Evolutionary conservation across 1,139 yeast species (phyloP).

Genomic region (Taphrina wiesneri): DNA sequence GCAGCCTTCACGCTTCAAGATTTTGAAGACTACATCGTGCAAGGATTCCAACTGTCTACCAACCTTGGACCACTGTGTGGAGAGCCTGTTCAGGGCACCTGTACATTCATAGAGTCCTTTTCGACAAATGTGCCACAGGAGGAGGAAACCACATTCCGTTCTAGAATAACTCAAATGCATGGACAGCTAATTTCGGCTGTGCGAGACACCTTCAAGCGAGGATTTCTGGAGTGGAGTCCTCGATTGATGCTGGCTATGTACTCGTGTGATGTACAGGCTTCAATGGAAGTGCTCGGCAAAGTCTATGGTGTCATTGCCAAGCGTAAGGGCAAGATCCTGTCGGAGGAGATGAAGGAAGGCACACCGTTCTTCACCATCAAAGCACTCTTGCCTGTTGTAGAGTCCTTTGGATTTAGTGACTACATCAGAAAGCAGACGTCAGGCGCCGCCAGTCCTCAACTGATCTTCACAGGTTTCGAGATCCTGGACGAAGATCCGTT

Average conservation of each 20-base stretch:
- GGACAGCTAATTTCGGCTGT: constrained; percentile 76
- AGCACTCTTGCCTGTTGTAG: constrained; percentile 88
- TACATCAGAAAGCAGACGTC: constrained; percentile 90
- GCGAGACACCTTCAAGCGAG: constrained; percentile 69
- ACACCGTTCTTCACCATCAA: constrained; percentile 90
- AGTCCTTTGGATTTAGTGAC: constrained; percentile 95
- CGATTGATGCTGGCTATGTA: constrained; percentile 89
- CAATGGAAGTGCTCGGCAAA: constrained; percentile 90
- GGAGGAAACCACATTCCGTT: constrained; percentile 42
- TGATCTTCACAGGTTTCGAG: constrained; percentile 87
- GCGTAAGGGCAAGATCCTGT: constrained; percentile 77
- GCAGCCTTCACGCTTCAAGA: constrained; percentile 25
- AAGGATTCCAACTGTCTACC: constrained; percentile 83
- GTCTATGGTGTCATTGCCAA: constrained; percentile 92
- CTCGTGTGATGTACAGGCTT: constrained; percentile 90
- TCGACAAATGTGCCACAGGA: constrained; percentile 39
- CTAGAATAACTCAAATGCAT: constrained; percentile 43
- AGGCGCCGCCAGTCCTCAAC: constrained; percentile 96
- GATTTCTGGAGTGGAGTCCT: constrained; percentile 78
- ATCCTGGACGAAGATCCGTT: constrained; percentile 88
- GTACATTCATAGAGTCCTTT: constrained; percentile 53
- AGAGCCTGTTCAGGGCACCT: constrained; percentile 84
- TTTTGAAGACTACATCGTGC: constrained; percentile 66
- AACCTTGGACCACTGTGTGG: constrained; percentile 84
- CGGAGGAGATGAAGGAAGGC: constrained; percentile 97